Evolutionary conservation across 306 rosid species (phyloP), one percentile per base, ranked within the genome.

Genomic region (Crotalaria pallida): DNA sequence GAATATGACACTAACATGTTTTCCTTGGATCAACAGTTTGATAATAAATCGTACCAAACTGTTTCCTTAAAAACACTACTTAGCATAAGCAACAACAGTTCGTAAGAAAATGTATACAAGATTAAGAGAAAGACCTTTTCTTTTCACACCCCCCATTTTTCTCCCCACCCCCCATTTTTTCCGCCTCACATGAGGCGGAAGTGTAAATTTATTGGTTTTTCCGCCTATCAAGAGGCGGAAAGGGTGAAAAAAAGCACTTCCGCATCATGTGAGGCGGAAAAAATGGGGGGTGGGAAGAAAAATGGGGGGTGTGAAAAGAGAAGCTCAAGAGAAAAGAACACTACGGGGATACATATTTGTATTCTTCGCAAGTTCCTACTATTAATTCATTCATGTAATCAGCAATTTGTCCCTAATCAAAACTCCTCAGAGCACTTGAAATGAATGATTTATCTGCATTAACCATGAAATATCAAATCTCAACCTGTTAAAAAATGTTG

Each of bases 1-100:
- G 78, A 83, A 84, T 74, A 66, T 73, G 80, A 82, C 51, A 44
- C 38, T 65, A 36, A 68, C 81, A 59, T 80, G 74, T 50, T 61
- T 78, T 76, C 67, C 26, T 65, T n/a, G n/a, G n/a, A n/a, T n/a
- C 40, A 33, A 33, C 40, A 33, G 40, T 33, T 33, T 7, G 40
- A 33, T 33, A 33, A 3, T 31, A 31, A 31, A 7, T 0, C 40
- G 1, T n/a, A 26, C 31, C 56, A 45, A 45, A 22, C 44, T 10
- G 33, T 52, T 8, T 21, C 31, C 58, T 50, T 21, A 15, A 24
- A 18, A 47, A 47, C 45, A 48, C 18, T 47, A 10, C 16, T 34
- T 12, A 24, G 29, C 47, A 48, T 17, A 45, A n/a, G 70, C n/a
- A n/a, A n/a, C 23, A 65, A 8, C 10, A 24, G 8, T 16, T 3